These are phyloP conservation scores for Ilex paraguariensis DNA, from an alignment of 305 asterid genomes.

Conservation along the genomic window DNA sequence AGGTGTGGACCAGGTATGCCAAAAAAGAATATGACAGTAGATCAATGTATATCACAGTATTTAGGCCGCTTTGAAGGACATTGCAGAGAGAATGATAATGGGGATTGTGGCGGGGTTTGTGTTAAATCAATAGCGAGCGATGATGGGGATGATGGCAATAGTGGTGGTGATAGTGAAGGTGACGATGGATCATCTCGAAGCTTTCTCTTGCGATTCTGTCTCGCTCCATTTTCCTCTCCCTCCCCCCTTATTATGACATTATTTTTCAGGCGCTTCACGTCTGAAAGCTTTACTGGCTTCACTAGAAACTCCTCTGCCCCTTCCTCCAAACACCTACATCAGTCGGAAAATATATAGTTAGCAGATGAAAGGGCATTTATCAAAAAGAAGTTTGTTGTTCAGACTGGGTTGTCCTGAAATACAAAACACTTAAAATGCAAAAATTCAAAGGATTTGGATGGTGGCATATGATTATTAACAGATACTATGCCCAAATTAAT, in stretches of 20 bases:
- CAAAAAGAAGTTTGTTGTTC: too few species aligned
- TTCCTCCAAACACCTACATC: slow-evolving; percentile 73
- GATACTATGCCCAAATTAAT: too few species aligned
- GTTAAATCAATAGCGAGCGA: slow-evolving; percentile 3
- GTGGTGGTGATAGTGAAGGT: slow-evolving; percentile 10
- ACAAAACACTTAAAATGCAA: too few species aligned
- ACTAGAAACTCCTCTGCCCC: slow-evolving; percentile 86
- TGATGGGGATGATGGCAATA: not conserved
- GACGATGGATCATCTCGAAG: slow-evolving; percentile 18
- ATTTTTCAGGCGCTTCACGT: slow-evolving; percentile 59
- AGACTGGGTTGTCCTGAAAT: too few species aligned
- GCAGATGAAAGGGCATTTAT: too few species aligned
- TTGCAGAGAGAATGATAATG: slow-evolving; percentile 15
- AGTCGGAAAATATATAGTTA: not conserved
- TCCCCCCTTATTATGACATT: slow-evolving; percentile 44
- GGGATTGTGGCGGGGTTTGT: slow-evolving; percentile 9
- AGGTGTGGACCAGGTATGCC: not conserved
- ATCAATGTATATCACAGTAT: slow-evolving; percentile 11
- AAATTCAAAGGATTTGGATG: too few species aligned
- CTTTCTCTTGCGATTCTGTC: slow-evolving; percentile 40
- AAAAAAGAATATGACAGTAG: not conserved
- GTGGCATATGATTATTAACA: too few species aligned
- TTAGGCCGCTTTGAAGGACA: slow-evolving; percentile 30
- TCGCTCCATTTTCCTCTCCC: slow-evolving; percentile 16
- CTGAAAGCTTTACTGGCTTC: slow-evolving; percentile 82